A percentile compares a stretch with the other conserved stretches of the same genome.
Conservation (phyloP, 257 asterid genomes). For the Perilla frutescens region DNA sequence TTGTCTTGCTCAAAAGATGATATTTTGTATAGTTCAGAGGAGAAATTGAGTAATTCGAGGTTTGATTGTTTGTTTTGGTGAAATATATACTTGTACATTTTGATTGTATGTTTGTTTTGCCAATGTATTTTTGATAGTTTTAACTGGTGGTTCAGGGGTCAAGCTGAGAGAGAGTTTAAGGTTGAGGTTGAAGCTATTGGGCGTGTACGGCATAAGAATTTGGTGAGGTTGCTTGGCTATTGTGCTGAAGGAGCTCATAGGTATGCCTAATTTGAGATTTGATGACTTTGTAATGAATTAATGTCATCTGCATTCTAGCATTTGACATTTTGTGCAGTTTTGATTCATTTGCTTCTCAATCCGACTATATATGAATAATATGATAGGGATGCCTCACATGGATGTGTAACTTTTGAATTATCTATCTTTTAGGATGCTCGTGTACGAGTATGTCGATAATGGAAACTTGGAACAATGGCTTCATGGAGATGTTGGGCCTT, state of each 20-base stretch:
- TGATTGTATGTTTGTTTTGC: constrained; percentile 12
- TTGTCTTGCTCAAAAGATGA: not conserved
- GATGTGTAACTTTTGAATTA: constrained; percentile 11
- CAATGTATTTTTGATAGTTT: not conserved
- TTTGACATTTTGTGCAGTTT: not conserved
- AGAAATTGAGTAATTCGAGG: not conserved
- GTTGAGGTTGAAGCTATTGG: constrained; percentile 96
- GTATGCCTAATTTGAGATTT: constrained; percentile 39
- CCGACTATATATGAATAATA: not conserved
- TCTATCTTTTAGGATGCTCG: constrained; percentile 69
- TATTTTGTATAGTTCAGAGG: not conserved
- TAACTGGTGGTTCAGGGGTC: constrained; percentile 62
- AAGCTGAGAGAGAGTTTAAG: constrained; percentile 95
- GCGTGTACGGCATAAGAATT: constrained; percentile 88
- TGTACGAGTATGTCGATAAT: constrained; percentile 81
- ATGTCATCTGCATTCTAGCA: not conserved
- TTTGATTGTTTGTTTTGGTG: not conserved
- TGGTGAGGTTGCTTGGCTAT: constrained; percentile 93
- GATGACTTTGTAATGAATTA: not conserved
- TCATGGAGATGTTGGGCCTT: constrained; percentile 94
- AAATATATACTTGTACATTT: not conserved
- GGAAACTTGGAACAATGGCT: constrained; percentile 97
- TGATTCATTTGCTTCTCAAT: too few species aligned
- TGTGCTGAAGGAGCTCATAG: constrained; percentile 95
- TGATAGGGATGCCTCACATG: not conserved